Evolutionary conservation across 805 yeast species (phyloP), one percentile per base, ranked within the genome.

Genomic region (Cyberlindnera americana): DNA sequence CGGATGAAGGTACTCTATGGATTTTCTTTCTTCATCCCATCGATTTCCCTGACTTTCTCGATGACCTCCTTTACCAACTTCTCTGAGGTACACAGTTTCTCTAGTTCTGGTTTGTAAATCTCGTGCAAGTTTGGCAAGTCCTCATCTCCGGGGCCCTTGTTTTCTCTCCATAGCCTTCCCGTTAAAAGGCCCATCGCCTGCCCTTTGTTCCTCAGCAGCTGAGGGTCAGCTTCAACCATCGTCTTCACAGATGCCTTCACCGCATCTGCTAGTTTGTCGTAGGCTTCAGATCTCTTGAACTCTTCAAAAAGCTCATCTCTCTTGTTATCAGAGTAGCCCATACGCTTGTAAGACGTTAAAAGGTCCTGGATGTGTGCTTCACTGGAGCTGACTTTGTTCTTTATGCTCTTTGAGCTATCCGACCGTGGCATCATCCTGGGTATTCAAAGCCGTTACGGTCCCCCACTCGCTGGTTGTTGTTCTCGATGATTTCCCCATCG

Each of bases 181-280:
- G 42, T 51, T 3, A 56, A 41, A 33, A 52, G 23, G 2, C 52
- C 60, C 6, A 53, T 49, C 9, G 51, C 39, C n/a, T 50, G 54
- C 0, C 56, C 57, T 21, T 43, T 47, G 40, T 55, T 52, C 35
- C 38, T 46, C 15, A 51, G 40, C 18, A 56, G 23, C 17, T 48
- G 50, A 7, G 60, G 60, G 24, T 54, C 46, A 32, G 42, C 19
- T 5, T 41, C 21, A 4, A 54, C 48, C 5, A 51, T 44, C 24
- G 30, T 36, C 6, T 24, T 27, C 19, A 54, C 56, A 0, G 47
- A 39, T 2, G 29, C 19, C 31, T 47, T 38, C 13, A 54, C 45
- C 4, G 38, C 35, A 3, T 31, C 40, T 0, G 51, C 17, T 10
- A 56, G 37, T 25, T 47, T 40, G 1, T 41, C 37, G 25, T 53